Evolutionary conservation across 2,329 filamentous ascomycete genomes (phyloP).

Genomic region (Fusarium phyllophilum): DNA sequence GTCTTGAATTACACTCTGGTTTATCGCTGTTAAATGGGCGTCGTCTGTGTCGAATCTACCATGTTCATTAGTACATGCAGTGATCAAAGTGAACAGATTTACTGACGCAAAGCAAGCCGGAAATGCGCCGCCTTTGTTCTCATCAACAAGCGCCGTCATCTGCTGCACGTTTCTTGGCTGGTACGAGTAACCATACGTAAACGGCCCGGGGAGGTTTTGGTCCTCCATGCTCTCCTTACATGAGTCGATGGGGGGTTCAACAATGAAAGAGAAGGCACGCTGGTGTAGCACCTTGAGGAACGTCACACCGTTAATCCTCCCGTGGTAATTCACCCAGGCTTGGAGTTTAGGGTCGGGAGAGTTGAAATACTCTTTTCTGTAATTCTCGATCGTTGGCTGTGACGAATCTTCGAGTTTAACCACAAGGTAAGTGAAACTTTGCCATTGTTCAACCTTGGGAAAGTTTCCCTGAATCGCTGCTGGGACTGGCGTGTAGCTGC

Average conservation of each 20-base stretch:
- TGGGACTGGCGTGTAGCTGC: neutral
- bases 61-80: neutral
- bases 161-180: neutral
- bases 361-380: neutral
- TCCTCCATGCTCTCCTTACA: neutral
- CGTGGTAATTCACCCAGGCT: conserved; percentile 2
- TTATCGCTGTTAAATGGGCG: neutral
- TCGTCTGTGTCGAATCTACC: neutral
- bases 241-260: neutral
- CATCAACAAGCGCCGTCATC: neutral
- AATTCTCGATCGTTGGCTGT: neutral
- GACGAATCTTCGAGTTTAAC: neutral
- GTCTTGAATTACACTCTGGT: conserved; percentile 19
- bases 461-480: neutral
- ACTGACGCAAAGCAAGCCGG: neutral
- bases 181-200: neutral
- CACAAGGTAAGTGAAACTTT: neutral
- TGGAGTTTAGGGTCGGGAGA: neutral
- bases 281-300: neutral
- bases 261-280: neutral
- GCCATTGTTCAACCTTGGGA: neutral
- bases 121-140: neutral
- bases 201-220: neutral
- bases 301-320: neutral
- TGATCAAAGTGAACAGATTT: neutral